These are phyloP conservation scores for Perkinsus olseni DNA, from an alignment of 169 alveolate genomes.

Conservation along the genomic window DNA sequence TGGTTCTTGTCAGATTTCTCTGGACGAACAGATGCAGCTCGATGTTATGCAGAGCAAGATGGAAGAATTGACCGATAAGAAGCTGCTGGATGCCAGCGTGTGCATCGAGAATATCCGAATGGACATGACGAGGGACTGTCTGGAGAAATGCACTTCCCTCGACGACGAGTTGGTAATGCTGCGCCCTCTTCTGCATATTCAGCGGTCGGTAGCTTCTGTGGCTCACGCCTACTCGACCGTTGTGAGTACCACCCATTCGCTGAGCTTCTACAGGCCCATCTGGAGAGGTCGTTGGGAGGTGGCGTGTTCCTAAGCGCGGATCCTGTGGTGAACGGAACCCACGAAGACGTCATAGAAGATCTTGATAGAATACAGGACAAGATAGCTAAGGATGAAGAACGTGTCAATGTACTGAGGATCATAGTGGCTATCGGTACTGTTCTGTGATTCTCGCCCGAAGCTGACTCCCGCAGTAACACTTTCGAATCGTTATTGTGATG, in stretches of 20 bases:
- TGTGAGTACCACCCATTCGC: too few species aligned
- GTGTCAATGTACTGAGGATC: background rate
- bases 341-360: background rate
- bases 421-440: too few species aligned
- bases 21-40: background rate
- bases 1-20: background rate
- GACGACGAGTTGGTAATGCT: background rate
- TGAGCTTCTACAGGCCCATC: too few species aligned
- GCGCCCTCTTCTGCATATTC: too few species aligned
- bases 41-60: background rate
- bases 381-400: background rate
- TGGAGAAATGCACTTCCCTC: background rate
- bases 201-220: too few species aligned
- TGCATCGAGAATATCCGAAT: conserved; percentile 11
- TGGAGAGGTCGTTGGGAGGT: background rate
- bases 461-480: too few species aligned
- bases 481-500: too few species aligned
- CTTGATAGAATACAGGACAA: background rate
- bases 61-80: background rate
- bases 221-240: too few species aligned
- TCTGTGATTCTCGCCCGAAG: too few species aligned
- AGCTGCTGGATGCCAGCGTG: conserved; percentile 6
- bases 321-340: background rate
- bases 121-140: conserved; percentile 21
- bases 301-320: background rate